Evolutionary conservation across 306 rosid genomes (phyloP).

Genomic region (Luffa acutangula): DNA sequence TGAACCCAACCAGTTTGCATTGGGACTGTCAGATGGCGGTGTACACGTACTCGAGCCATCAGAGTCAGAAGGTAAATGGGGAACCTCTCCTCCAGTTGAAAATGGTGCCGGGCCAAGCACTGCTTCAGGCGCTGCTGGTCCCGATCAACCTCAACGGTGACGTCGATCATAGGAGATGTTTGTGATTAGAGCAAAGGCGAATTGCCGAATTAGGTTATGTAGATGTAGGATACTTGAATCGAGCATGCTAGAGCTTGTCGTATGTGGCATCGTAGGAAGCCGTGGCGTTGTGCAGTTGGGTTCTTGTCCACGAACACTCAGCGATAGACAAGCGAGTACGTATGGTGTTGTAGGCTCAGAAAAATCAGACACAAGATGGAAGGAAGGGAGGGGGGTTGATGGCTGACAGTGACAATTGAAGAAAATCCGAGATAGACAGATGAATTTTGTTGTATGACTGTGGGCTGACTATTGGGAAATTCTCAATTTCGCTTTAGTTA

Average conservation of each 20-base stretch:
- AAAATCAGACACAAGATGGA: not conserved
- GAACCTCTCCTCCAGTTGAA: slow-evolving; percentile 75
- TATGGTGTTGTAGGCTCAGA: not conserved
- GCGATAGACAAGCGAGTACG: not conserved
- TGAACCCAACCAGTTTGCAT: slow-evolving; percentile 84
- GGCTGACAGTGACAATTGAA: not conserved
- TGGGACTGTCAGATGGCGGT: slow-evolving; percentile 90
- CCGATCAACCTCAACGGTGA: slow-evolving; percentile 87
- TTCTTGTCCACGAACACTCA: slow-evolving; percentile 2
- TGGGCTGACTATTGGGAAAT: not conserved
- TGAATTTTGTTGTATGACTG: not conserved
- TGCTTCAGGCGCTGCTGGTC: slow-evolving; percentile 41
- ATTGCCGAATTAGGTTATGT: slow-evolving; percentile 44
- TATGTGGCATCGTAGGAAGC: slow-evolving; percentile 34
- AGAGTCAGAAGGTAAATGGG: slow-evolving; percentile 96
- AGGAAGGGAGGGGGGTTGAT: not conserved
- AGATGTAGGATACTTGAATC: slow-evolving; percentile 50
- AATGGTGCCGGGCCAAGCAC: slow-evolving; percentile 91
- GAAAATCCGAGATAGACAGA: not conserved
- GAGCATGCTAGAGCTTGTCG: slow-evolving; percentile 29
- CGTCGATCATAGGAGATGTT: slow-evolving; percentile 2
- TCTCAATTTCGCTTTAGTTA: not conserved
- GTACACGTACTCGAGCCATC: slow-evolving; percentile 88
- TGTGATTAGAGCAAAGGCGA: slow-evolving; percentile 33
- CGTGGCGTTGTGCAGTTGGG: slow-evolving; percentile 12